A percentile compares a stretch with the other conserved stretches of the same genome.
Evolutionary conservation across 129 eudicot genomes (phyloP).

Genomic region (Lactuca saligna): DNA sequence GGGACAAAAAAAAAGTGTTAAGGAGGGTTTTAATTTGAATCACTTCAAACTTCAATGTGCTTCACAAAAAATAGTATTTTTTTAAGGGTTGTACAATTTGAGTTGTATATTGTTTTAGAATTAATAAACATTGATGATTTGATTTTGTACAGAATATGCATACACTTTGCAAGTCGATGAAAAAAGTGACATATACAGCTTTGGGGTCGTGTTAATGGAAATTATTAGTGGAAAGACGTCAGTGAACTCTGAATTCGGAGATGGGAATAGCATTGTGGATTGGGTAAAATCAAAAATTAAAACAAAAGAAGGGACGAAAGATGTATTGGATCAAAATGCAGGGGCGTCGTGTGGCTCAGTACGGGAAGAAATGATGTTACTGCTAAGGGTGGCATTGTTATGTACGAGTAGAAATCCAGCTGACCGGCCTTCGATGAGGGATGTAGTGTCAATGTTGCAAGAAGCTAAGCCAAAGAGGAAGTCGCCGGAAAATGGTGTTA

Average conservation of each 20-base stretch:
- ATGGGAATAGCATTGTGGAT: conserved; percentile 90
- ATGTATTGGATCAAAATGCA: conserved; percentile 65
- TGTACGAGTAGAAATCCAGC: conserved; percentile 90
- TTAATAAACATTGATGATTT: background rate
- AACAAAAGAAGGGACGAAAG: conserved; percentile 51
- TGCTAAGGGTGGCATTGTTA: conserved; percentile 73
- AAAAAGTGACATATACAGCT: conserved; percentile 94
- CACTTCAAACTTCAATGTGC: too few species aligned
- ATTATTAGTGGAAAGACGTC: conserved; percentile 82
- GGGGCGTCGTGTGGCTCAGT: conserved; percentile 86
- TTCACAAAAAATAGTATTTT: too few species aligned
- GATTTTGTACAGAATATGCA: conserved; percentile 65
- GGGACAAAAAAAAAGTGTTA: too few species aligned
- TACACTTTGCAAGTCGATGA: conserved; percentile 98
- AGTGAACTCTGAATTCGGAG: conserved; percentile 84
- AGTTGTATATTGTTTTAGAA: background rate
- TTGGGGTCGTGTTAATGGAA: conserved; percentile 86
- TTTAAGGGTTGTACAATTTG: background rate
- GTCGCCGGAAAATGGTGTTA: conserved; percentile 42
- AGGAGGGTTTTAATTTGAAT: background rate
- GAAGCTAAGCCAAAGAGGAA: conserved; percentile 95
- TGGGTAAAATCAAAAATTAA: conserved; percentile 83
- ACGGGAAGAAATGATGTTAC: conserved; percentile 87
- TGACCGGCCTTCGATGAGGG: conserved; percentile 97
- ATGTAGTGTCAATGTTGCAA: conserved; percentile 91